Percentiles rank a stretch among this genome's conserved stretches.
Conservation (phyloP, 352 stramenopile species). For the Phytophthora pini region DNA sequence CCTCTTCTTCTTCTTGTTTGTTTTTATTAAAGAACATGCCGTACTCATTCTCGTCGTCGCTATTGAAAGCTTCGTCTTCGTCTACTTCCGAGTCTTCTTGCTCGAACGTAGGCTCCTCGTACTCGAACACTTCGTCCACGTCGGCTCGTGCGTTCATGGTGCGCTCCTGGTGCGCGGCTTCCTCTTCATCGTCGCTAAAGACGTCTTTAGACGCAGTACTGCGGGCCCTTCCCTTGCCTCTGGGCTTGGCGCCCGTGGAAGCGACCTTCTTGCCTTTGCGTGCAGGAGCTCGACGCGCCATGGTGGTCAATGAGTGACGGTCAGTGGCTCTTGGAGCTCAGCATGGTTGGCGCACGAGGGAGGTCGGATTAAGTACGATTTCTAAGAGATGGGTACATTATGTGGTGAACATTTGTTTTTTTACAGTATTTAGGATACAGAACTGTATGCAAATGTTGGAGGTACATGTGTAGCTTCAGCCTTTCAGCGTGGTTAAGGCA, state of each 20-base stretch:
- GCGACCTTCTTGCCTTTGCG: slow-evolving; percentile 23
- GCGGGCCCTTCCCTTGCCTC: background rate
- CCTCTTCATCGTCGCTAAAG: slow-evolving; percentile 82
- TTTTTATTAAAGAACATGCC: slow-evolving; percentile 84
- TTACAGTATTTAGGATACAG: background rate
- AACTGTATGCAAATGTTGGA: too few relatives aligned
- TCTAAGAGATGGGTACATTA: slow-evolving; percentile 12
- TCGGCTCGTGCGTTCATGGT: slow-evolving; percentile 73
- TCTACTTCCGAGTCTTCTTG: slow-evolving; percentile 94
- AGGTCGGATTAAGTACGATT: slow-evolving; percentile 20
- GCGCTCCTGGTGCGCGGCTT: slow-evolving; percentile 59
- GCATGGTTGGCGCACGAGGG: slow-evolving; percentile 11
- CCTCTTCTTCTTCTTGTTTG: slow-evolving; percentile 49
- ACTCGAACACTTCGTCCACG: slow-evolving; percentile 85
- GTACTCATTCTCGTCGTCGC: slow-evolving; percentile 92
- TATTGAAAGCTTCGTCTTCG: slow-evolving; percentile 95
- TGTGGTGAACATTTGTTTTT: background rate
- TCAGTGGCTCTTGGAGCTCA: slow-evolving; percentile 15
- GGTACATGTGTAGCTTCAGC: background rate
- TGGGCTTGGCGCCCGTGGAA: slow-evolving; percentile 4
- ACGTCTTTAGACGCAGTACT: slow-evolving; percentile 50
- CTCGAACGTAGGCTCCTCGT: slow-evolving; percentile 77
- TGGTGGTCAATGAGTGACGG: slow-evolving; percentile 10
- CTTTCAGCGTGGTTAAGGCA: too few relatives aligned
- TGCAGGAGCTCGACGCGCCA: slow-evolving; percentile 29